A percentile compares a stretch with the other conserved stretches of the same genome.
phyloP scores from a whole-genome alignment of 148 eudicot species.

The Persicaria tinctoria region DNA sequence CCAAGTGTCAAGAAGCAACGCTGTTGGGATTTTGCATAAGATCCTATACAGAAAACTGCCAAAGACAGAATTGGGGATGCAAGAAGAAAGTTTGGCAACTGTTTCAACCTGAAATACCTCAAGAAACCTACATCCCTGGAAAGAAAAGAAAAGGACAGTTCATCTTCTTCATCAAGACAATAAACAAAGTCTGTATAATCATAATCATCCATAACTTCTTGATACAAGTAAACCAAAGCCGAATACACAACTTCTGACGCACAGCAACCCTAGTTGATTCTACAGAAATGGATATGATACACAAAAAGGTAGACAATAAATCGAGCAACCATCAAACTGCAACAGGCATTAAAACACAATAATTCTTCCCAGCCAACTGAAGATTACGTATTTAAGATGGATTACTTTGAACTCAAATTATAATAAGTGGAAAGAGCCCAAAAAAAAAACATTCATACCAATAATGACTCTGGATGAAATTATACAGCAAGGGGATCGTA shows the following conservation, averaged over 20 bases:
- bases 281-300: background rate
- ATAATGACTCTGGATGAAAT: constrained; percentile 83
- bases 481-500: constrained; percentile 70
- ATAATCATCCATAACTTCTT: background rate
- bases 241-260: background rate
- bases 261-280: background rate
- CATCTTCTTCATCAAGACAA: background rate
- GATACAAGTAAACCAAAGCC: background rate
- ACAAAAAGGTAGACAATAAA: background rate
- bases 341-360: background rate
- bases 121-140: constrained; percentile 92
- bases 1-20: constrained; percentile 61
- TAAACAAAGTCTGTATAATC: background rate
- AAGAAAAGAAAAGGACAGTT: constrained; percentile 1
- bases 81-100: constrained; percentile 87
- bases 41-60: constrained; percentile 50
- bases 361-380: background rate
- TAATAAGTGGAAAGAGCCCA: background rate
- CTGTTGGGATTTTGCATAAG: constrained; percentile 53
- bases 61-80: constrained; percentile 78
- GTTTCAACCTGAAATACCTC: constrained; percentile 76
- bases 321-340: background rate
- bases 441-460: constrained; percentile 43
- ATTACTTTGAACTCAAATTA: background rate
- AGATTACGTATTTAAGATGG: background rate